Conservation (phyloP, 148 eudicot species). For the Linanthus parryae region DNA sequence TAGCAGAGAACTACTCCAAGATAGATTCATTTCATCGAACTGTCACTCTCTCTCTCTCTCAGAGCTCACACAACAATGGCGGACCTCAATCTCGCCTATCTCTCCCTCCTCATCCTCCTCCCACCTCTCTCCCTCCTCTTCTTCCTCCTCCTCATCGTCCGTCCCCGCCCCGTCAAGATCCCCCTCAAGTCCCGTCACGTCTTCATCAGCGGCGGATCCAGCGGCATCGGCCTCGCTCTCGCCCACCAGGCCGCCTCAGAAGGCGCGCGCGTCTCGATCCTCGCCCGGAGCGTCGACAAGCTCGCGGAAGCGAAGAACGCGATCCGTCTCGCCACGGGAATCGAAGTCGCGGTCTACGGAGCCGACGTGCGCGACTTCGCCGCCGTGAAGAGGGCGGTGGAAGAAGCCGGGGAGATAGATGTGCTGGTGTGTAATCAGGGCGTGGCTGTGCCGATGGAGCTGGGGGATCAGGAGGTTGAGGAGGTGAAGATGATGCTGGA, state of each 20-base stretch:
- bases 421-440: conserved; percentile 87
- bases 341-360: conserved; percentile 48
- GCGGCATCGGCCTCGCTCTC: conserved; percentile 90
- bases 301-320: conserved; percentile 52
- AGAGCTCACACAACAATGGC: conserved; percentile 22
- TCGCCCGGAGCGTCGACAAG: conserved; percentile 47
- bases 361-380: conserved; percentile 74
- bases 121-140: conserved; percentile 29
- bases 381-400: conserved; percentile 47
- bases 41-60: too few species aligned
- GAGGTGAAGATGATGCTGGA: conserved; percentile 75
- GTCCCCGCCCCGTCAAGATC: conserved; percentile 47
- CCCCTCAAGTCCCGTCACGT: conserved; percentile 84
- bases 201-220: conserved; percentile 95
- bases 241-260: conserved; percentile 55
- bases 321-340: conserved; percentile 63
- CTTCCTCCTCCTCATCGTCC: conserved; percentile 36
- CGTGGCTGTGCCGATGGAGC: conserved; percentile 47
- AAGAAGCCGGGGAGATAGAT: conserved; percentile 60
- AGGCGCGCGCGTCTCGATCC: conserved; percentile 72
- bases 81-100: conserved; percentile 8
- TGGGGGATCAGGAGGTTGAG: conserved; percentile 47
- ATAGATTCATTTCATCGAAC: too few species aligned
- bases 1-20: too few species aligned
- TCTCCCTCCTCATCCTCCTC: conserved; percentile 37